phyloP scores from a whole-genome alignment of 2,329 filamentous ascomycete genomes.

The Ophiognomonia clavigignenti-juglandacearum region DNA sequence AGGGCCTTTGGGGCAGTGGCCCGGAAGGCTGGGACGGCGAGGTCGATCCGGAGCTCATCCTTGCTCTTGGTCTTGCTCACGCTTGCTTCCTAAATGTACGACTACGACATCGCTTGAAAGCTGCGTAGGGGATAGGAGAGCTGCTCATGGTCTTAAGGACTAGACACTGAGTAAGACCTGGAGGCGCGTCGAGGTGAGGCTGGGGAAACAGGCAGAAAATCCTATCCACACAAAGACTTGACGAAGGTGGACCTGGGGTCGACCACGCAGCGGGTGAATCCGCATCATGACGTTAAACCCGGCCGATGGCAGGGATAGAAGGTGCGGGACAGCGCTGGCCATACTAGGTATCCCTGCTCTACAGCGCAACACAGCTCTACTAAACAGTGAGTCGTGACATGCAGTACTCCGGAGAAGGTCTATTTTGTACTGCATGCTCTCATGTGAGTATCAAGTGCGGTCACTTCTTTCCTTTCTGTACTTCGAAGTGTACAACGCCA shows the following conservation, averaged over 20 bases:
- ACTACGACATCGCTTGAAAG: slow-evolving; percentile 6
- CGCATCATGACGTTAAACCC: no score
- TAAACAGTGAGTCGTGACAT: no score
- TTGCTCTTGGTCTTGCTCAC: slow-evolving; percentile 10
- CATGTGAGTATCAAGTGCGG: neutral
- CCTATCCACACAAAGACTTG: no score
- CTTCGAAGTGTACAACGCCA: no score
- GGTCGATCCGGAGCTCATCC: slow-evolving; percentile 28
- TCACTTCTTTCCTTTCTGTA: no score
- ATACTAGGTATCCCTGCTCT: no score
- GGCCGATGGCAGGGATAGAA: no score
- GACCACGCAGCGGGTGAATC: no score
- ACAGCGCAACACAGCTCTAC: no score
- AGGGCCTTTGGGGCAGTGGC: slow-evolving; percentile 33
- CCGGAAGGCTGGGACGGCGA: slow-evolving; percentile 17
- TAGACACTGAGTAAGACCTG: slow-evolving; percentile 3
- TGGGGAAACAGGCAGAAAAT: neutral
- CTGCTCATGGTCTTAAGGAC: slow-evolving; percentile 7
- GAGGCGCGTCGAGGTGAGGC: neutral
- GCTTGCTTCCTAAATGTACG: slow-evolving; percentile 5
- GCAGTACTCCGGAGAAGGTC: no score
- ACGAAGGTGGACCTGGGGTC: no score
- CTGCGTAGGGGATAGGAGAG: neutral
- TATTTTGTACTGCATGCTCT: neutral
- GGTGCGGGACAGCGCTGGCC: no score